Evolutionary conservation across 495 filamentous ascomycete genomes (phyloP), one percentile per base, ranked within the genome.

Genomic region (Hypomontagnella submonticulosa): DNA sequence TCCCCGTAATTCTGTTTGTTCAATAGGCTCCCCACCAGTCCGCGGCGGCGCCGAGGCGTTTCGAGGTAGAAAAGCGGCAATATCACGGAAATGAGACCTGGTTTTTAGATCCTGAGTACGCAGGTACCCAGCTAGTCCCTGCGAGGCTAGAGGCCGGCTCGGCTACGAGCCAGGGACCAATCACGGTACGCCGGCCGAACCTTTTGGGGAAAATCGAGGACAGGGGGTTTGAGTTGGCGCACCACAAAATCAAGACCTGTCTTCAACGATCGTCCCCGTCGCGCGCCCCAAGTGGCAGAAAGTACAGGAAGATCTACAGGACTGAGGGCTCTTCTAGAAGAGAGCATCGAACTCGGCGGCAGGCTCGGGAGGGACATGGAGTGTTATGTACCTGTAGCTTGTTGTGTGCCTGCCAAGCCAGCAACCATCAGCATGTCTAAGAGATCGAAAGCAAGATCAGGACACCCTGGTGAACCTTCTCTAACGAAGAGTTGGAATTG

Each of bases 391-490:
- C n/a, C n/a, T n/a, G 36, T 30, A 15, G 13, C 52, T 23, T 59
- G 20, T 23, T 40, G 5, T 11, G 65, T 69, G 27, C 66, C 66
- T 69, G 66, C 66, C 66, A 69, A 69, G 66, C 43, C 23, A 63
- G 54, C 48, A 56, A 7, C 47, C 48, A 41, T 51, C 37, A 51
- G 43, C 34, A 50, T 11, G 47, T 54, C 43, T 37, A 34, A 37
- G 48, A 57, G 63, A 67, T 67, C 61, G 40, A 38, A 57, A 61
- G 52, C 52, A 54, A 67, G 63, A 67, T 66, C 62, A 43, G 1
- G 37, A 50, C 47, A 27, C 42, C 41, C 23, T 54, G 13, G 27
- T 12, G 54, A 53, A 42, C 54, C 53, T 64, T 58, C 38, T 53
- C 7, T 54, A 4, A 12, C 42, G 12, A 5, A 55, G 48, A 59